Evolutionary conservation across 2,329 filamentous ascomycete species (phyloP), one percentile per base, ranked within the genome.

Genomic region (Arthroderma sp.): DNA sequence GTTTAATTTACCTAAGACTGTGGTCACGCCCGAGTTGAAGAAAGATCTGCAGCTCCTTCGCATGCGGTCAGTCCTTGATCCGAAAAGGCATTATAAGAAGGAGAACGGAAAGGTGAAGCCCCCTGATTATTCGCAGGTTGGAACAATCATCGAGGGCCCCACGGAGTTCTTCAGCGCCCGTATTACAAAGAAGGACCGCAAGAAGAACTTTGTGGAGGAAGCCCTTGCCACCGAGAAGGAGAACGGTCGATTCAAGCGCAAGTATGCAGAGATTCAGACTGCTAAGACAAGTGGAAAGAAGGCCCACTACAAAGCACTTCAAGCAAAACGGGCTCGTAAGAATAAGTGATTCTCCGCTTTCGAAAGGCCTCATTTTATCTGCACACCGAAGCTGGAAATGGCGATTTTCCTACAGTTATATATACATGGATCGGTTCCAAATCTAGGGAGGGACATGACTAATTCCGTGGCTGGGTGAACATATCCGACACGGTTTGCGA

Each of bases 71-170:
- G 81, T 94, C 15, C 72, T 96, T 22, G 89, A 96, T 53, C 81
- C 87, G 1, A 89, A 96, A 61, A 74, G 83, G 41, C 83, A 89
- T 57, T 94, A 94, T 71, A 93, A 89, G 62, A 96, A 95, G 64
- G 81, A 89, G 42, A 75, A 69, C 42, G 74, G 78, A 45, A 87
- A 83, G 59, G 72, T 75, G 47, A 70, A 77, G 49, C 66, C 82
- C 1, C 91, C 91, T 1, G 79, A 86, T 49, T 96, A 83, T 60
- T 93, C 84, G 15, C 86, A 94, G 56, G 78, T 94, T 29, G 91
- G 89, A 46, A 89, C 85, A 4, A 78, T 98, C 48, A 75, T 95
- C 45, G 82, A 93, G 57, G 88, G 88, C 1, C 81, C 87, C 1
- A 88, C 86, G 1, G 89, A 96, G 58, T 94, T 82, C 66, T 86